Base-by-base conservation (phyloP, 1,284 basidiomycete genomes). In the Sparassis latifolia region DNA sequence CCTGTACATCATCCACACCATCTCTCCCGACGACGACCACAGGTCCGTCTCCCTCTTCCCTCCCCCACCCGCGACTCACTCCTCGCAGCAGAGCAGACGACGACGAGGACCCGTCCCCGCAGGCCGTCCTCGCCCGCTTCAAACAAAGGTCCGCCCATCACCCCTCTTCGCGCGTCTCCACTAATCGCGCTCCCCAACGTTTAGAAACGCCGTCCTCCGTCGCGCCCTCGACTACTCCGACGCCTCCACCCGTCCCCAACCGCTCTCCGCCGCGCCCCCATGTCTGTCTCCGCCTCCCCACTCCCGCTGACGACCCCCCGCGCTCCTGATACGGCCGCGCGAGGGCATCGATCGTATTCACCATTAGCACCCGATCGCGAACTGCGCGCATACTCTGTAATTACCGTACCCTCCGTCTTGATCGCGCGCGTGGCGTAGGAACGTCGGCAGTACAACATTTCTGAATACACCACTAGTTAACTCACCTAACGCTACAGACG, bases 1-100 rank as follows among this genome's bases (percentile, higher is more conserved):
- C 55, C 89, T 90, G 80, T 89, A 81, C 62, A 80, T 89, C 52
- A 68, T 90, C 10, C 80, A 89, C 59, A 84, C 84, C 5, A 54
- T 60, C 2, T 65, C 70, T 30, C 56, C 61, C 32, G 60, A 62
- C 33, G 64, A 62, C 32, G 60, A 62, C 33, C 63, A 62, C 3
- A 60, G 54, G 68, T 69, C 50, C 33, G 65, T 58, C 12, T 43
- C 9, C 12, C 30, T 27, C 40, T 27, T 20, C 9, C 20, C 48
- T 32, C 12, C 20, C 30, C 38, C n/a, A 45, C 7, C 42, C 31
- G 7, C 47, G 45, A 32, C n/a, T 47, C 10, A 44, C 38, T 51
- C 38, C 55, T 44, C 46, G 52, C 43, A 49, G 47, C 40, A 55
- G 57, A 31, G 35, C 45, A 39, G 49, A 54, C 20, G 69, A 74